Conservation (phyloP, 2,329 filamentous ascomycete species). For the Colletotrichum eleusines region DNA sequence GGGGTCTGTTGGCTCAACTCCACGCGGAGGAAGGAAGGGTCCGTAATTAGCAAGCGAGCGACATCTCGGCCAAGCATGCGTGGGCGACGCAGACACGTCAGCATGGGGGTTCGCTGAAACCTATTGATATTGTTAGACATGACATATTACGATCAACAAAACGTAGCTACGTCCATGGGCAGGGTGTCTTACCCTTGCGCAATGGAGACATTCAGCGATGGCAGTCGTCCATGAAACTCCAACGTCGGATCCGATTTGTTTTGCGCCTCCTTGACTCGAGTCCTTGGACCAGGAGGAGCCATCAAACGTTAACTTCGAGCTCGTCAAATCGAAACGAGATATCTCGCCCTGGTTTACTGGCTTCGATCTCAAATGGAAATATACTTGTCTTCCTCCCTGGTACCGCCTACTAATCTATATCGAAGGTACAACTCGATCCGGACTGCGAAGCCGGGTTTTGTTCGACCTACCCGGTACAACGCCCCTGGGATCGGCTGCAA, state of each 20-base stretch:
- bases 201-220: background rate
- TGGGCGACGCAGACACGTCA: constrained; percentile 2
- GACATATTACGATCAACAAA: constrained; percentile 25
- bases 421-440: background rate
- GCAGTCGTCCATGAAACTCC: constrained; percentile 19
- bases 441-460: background rate
- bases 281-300: background rate
- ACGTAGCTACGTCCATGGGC: constrained; percentile 9
- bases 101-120: background rate
- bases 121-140: background rate
- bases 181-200: background rate
- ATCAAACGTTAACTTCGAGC: background rate
- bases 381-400: background rate
- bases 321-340: background rate
- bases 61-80: constrained; percentile 5
- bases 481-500: too few relatives aligned
- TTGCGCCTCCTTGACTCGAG: background rate
- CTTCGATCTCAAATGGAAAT: background rate
- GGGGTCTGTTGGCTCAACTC: constrained; percentile 17
- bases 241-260: constrained; percentile 9
- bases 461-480: background rate
- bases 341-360: too few relatives aligned
- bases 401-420: background rate
- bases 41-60: background rate
- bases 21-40: constrained; percentile 12